These are phyloP conservation scores for Pharus latifolius DNA, from an alignment of 176 grass and related monocot species.

Conservation along the genomic window DNA sequence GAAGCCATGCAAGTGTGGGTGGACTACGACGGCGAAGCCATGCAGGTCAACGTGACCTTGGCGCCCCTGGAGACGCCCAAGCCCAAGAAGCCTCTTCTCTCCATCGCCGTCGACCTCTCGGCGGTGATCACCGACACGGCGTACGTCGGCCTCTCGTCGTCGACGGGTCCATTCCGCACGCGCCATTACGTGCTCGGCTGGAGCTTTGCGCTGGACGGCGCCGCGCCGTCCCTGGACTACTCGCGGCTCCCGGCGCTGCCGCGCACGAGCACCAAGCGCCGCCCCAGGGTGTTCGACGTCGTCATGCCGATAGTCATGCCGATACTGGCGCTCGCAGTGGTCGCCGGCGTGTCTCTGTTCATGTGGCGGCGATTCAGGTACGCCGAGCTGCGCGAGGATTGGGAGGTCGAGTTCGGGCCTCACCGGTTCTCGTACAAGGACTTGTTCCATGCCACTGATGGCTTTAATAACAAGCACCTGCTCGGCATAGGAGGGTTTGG, in stretches of 20 bases:
- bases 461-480: constrained; percentile 17
- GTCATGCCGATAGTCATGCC: not conserved
- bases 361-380: constrained; percentile 18
- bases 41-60: constrained; percentile 9
- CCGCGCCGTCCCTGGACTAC: constrained; percentile 29
- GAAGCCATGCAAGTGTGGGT: constrained; percentile 31
- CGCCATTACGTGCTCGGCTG: constrained; percentile 65
- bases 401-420: constrained; percentile 24
- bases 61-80: not conserved
- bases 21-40: constrained; percentile 9
- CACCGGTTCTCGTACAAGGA: constrained; percentile 34
- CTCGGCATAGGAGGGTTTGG: constrained; percentile 40
- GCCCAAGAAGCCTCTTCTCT: constrained; percentile 26
- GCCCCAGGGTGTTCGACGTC: constrained; percentile 4
- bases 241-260: constrained; percentile 18
- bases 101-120: constrained; percentile 19
- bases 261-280: not conserved
- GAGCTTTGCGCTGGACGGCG: constrained; percentile 57
- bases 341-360: not conserved
- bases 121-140: constrained; percentile 7
- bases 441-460: constrained; percentile 9
- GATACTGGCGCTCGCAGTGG: not conserved
- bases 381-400: constrained; percentile 25
- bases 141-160: constrained; percentile 32
- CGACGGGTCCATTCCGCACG: constrained; percentile 29